These are phyloP conservation scores for Nakaseomyces delphensis DNA, from an alignment of 1,139 yeast genomes.

Conservation along the genomic window DNA sequence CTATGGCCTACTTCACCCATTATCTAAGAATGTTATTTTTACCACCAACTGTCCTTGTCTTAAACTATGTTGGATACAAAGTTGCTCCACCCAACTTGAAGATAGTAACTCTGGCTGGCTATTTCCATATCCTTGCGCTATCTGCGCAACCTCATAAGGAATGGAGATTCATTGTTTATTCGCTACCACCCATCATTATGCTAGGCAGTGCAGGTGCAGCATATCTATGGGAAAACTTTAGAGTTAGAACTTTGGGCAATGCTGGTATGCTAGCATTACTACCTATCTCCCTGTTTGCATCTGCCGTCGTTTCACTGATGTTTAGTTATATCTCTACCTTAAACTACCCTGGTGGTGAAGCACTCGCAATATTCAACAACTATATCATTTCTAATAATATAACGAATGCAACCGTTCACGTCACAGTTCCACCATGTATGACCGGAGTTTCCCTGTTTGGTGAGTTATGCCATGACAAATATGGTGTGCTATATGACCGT, in stretches of 20 bases:
- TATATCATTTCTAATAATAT: slow-evolving; percentile 30
- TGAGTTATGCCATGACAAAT: slow-evolving; percentile 35
- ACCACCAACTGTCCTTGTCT: slow-evolving; percentile 52
- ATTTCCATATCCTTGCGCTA: slow-evolving; percentile 49
- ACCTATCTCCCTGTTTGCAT: slow-evolving; percentile 28
- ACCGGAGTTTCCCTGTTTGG: slow-evolving; percentile 76
- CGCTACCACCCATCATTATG: slow-evolving; percentile 58
- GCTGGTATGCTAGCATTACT: slow-evolving; percentile 31
- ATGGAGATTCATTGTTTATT: slow-evolving; percentile 81
- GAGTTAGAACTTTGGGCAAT: slow-evolving; percentile 29
- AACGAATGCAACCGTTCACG: slow-evolving; percentile 43
- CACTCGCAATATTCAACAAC: slow-evolving; percentile 47
- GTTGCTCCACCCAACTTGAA: slow-evolving; percentile 34
- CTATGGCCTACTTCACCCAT: slow-evolving; percentile 52
- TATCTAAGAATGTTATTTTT: slow-evolving; percentile 47
- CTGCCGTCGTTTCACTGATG: slow-evolving; percentile 39
- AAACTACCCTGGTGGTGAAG: slow-evolving; percentile 88
- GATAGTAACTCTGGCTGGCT: slow-evolving; percentile 39
- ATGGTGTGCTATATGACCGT: slow-evolving; percentile 57
- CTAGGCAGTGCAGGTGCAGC: slow-evolving; percentile 60
- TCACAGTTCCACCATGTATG: slow-evolving; percentile 81
- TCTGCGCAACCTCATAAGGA: slow-evolving; percentile 90
- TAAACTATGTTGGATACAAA: slow-evolving; percentile 33
- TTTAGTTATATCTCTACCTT: slow-evolving; percentile 57
- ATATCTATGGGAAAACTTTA: slow-evolving; percentile 34